Evolutionary conservation across 179 eudicot genomes (phyloP).

Genomic region (Beta corolliflora): DNA sequence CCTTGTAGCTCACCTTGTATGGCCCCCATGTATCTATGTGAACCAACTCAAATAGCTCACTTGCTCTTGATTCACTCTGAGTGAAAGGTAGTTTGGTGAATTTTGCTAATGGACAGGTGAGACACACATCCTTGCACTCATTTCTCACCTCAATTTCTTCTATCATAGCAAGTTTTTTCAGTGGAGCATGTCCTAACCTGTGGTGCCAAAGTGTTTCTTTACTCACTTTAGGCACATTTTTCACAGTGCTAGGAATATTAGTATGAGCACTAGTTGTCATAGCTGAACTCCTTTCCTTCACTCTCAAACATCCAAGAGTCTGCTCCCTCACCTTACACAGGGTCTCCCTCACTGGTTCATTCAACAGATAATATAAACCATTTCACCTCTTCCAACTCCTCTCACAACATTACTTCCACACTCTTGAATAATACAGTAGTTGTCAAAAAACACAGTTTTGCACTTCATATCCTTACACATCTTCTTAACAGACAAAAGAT

Average conservation of each 20-base stretch:
- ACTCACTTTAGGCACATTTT: too few relatives aligned
- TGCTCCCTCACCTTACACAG: too few relatives aligned
- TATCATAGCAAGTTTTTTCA: rapidly evolving
- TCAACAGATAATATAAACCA: not conserved
- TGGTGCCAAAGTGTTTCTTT: not conserved
- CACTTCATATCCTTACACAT: not conserved
- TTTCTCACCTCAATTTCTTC: not conserved
- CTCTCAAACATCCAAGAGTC: too few relatives aligned
- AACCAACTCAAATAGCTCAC: not conserved
- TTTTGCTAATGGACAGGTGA: not conserved
- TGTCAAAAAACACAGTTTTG: too few relatives aligned
- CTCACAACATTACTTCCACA: too few relatives aligned
- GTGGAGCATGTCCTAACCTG: not conserved
- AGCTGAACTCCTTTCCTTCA: too few relatives aligned
- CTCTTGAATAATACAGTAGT: not conserved
- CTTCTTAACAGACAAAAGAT: not conserved
- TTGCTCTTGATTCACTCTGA: not conserved
- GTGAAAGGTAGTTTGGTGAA: not conserved
- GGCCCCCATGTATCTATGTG: not conserved
- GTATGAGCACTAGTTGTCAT: too few relatives aligned
- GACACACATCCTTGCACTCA: not conserved
- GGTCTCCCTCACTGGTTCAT: too few relatives aligned
- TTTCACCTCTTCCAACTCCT: not conserved
- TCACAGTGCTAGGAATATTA: too few relatives aligned
- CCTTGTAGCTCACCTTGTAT: not conserved